Conservation (phyloP, 2,329 filamentous ascomycete species). For the Pyrenochaeta sp. region DNA sequence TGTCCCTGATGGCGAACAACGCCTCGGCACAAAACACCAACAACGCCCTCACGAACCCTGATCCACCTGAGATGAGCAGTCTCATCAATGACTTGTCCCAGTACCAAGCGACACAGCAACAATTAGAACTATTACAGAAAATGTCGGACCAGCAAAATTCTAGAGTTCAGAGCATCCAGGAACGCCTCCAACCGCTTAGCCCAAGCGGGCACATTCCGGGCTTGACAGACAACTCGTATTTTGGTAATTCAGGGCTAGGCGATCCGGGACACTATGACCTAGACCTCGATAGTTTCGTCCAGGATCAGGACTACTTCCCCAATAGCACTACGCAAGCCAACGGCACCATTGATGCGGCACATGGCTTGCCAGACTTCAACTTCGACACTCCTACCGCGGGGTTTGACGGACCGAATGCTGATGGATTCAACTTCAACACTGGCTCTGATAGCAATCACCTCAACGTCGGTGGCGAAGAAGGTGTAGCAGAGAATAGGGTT, state of each 20-base stretch:
- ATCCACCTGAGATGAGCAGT: slow-evolving; percentile 62
- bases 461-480: slow-evolving; percentile 17
- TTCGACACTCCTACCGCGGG: slow-evolving; percentile 23
- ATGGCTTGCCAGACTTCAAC: slow-evolving; percentile 36
- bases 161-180: slow-evolving; percentile 78
- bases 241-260: slow-evolving; percentile 46
- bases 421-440: slow-evolving; percentile 12
- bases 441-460: slow-evolving; percentile 3
- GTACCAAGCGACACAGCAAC: slow-evolving; percentile 73
- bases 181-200: slow-evolving; percentile 78
- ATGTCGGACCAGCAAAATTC: slow-evolving; percentile 81
- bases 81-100: slow-evolving; percentile 68
- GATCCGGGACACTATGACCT: slow-evolving; percentile 53
- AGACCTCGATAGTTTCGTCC: slow-evolving; percentile 67
- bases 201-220: slow-evolving; percentile 82
- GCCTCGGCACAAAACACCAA: slow-evolving; percentile 55
- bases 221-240: slow-evolving; percentile 53
- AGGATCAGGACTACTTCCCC: slow-evolving; percentile 64
- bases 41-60: slow-evolving; percentile 66
- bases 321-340: slow-evolving; percentile 1
- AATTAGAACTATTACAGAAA: slow-evolving; percentile 80
- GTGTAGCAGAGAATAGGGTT: slow-evolving; percentile 34
- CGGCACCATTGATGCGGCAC: slow-evolving; percentile 2
- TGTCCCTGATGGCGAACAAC: slow-evolving; percentile 59
- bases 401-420: slow-evolving; percentile 11